These are phyloP conservation scores for Lumnitzera littorea DNA, from an alignment of 345 rosid genomes.

Conservation along the genomic window DNA sequence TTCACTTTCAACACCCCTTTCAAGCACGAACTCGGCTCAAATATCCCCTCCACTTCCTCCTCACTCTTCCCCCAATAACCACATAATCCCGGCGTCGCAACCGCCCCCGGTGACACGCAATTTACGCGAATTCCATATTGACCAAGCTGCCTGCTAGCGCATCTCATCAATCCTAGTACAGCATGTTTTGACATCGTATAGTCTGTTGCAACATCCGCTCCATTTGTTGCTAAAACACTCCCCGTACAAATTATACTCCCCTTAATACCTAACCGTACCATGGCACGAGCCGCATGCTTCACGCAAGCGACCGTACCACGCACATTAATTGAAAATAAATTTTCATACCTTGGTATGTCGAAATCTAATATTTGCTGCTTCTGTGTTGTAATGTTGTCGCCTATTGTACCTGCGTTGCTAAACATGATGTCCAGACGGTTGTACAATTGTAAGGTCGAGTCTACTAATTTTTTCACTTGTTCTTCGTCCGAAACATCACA, in stretches of 20 bases:
- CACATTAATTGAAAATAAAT: neutral
- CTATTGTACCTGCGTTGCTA: conserved; percentile 25
- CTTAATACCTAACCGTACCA: conserved; percentile 20
- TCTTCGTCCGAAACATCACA: conserved; percentile 29
- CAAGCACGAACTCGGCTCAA: conserved; percentile 8
- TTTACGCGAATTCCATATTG: conserved; percentile 38
- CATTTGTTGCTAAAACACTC: conserved; percentile 13
- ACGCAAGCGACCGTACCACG: conserved; percentile 7
- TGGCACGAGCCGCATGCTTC: conserved; percentile 25
- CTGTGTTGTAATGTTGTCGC: neutral
- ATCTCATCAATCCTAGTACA: conserved; percentile 28
- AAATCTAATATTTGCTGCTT: conserved; percentile 20
- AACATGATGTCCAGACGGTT: conserved; percentile 31
- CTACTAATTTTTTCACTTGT: conserved; percentile 26
- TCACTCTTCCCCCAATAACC: neutral
- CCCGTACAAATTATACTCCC: conserved; percentile 41
- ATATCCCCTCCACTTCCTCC: conserved; percentile 16
- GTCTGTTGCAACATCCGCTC: neutral
- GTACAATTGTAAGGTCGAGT: conserved; percentile 13
- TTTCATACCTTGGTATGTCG: neutral
- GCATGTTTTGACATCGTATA: conserved; percentile 37
- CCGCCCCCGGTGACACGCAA: conserved; percentile 26
- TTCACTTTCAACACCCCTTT: conserved; percentile 21
- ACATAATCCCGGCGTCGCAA: conserved; percentile 21
- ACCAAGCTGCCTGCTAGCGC: conserved; percentile 35